Conservation (phyloP, 257 asterid species). For the Solanum lycopersicoides region DNA sequence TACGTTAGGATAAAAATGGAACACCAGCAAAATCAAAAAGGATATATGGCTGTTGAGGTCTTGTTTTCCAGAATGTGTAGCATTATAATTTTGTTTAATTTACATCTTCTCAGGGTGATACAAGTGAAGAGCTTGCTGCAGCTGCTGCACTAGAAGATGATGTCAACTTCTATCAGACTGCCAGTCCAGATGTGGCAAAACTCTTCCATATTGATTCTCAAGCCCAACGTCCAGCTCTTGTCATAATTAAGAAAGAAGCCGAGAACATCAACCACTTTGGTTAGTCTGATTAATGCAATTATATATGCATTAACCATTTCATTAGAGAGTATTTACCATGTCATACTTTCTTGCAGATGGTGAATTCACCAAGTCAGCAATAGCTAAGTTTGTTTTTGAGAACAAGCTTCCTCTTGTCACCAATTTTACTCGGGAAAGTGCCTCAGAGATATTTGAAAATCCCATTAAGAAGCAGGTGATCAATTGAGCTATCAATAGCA, state of each 20-base stretch:
- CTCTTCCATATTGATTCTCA: constrained; percentile 70
- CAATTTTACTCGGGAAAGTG: constrained; percentile 66
- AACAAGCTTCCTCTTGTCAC: constrained; percentile 81
- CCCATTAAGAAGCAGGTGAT: constrained; percentile 90
- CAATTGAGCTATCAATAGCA: not conserved
- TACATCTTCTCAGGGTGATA: constrained; percentile 49
- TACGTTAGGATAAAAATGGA: not conserved
- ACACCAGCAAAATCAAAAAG: not conserved
- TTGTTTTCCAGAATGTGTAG: not conserved
- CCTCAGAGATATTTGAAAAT: constrained; percentile 71
- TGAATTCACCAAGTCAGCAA: constrained; percentile 63
- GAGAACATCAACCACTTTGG: constrained; percentile 75
- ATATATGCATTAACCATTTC: not conserved
- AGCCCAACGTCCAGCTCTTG: constrained; percentile 76
- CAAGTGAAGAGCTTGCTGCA: constrained; percentile 66
- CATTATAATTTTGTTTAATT: not conserved
- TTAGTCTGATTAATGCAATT: constrained; percentile 20
- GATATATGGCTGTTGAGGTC: not conserved
- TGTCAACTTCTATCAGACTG: constrained; percentile 79
- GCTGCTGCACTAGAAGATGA: constrained; percentile 79
- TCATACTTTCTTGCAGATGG: constrained; percentile 38
- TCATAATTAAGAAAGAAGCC: constrained; percentile 70
- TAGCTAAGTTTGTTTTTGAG: constrained; percentile 66
- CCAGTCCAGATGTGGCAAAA: constrained; percentile 61
- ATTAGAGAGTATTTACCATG: not conserved